Percentiles rank a stretch among this genome's conserved stretches.
These are phyloP conservation scores for Conoideocrella luteorostrata DNA, from an alignment of 2,329 filamentous ascomycete species.

Conservation along the genomic window DNA sequence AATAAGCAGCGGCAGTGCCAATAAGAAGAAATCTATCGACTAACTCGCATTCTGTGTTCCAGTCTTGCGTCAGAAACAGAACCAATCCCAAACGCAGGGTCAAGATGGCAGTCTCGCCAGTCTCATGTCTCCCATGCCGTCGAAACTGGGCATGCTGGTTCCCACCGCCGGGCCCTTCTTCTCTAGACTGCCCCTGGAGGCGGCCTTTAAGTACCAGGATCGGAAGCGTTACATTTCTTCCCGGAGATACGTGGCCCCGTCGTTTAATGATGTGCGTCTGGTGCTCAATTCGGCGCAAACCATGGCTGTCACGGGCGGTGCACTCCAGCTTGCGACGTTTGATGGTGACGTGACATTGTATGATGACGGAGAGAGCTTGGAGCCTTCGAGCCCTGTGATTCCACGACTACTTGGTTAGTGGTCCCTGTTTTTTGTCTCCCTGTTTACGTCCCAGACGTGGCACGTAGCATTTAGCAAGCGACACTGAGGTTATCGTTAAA, in stretches of 20 bases:
- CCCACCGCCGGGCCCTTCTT: slow-evolving; percentile 92
- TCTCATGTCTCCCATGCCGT: slow-evolving; percentile 47
- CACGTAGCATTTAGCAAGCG: background rate
- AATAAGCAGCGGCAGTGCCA: too few species aligned
- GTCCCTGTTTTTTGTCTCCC: background rate
- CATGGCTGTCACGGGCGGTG: slow-evolving; percentile 77
- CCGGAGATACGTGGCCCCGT: slow-evolving; percentile 86
- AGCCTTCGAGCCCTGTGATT: slow-evolving; percentile 71
- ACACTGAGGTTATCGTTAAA: background rate
- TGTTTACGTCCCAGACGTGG: background rate
- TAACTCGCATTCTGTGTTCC: too few species aligned
- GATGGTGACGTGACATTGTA: slow-evolving; percentile 97
- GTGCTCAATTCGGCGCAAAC: slow-evolving; percentile 92
- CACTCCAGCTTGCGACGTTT: slow-evolving; percentile 83
- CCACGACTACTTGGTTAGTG: slow-evolving; percentile 45
- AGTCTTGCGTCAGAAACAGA: slow-evolving; percentile 63
- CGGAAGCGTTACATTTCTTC: slow-evolving; percentile 78
- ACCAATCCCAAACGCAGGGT: slow-evolving; percentile 5
- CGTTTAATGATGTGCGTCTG: slow-evolving; percentile 92
- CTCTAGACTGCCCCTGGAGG: slow-evolving; percentile 77
- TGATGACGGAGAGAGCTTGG: slow-evolving; percentile 76
- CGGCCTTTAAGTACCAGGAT: slow-evolving; percentile 90
- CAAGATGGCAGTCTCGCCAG: background rate
- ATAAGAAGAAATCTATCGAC: background rate
- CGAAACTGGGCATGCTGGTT: slow-evolving; percentile 87